Conservation (phyloP, 306 rosid species). For the Fagus crenata region DNA sequence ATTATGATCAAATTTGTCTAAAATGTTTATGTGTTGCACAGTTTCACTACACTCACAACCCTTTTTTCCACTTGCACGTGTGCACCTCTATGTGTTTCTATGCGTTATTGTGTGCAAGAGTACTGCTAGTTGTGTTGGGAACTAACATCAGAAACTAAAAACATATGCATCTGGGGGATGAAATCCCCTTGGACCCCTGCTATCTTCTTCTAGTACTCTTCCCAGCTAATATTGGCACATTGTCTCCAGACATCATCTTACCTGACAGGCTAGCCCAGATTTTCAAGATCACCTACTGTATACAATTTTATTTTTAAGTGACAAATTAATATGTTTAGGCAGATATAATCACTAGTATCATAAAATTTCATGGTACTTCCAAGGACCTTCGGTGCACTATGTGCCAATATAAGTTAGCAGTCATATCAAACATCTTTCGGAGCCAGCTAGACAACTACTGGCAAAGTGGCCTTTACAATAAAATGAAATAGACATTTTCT, state of each 20-base stretch:
- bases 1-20: too few species aligned
- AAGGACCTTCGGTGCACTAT: neutral
- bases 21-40: too few species aligned
- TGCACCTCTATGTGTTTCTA: too few species aligned
- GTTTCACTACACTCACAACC: too few species aligned
- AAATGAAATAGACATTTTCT: slow-evolving; percentile 26
- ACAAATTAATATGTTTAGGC: neutral
- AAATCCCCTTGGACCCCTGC: neutral
- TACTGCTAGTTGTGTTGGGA: neutral
- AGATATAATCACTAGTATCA: too few species aligned
- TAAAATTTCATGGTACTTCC: too few species aligned
- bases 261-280: neutral
- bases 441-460: neutral
- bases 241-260: too few species aligned
- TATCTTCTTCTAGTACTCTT: neutral
- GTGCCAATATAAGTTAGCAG: neutral
- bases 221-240: neutral
- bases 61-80: too few species aligned
- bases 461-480: slow-evolving; percentile 17
- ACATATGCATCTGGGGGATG: neutral
- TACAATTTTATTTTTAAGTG: neutral
- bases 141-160: neutral
- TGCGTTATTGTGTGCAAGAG: too few species aligned
- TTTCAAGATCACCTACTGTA: neutral
- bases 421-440: neutral